Evolutionary conservation across 176 grass and related monocot genomes (phyloP).

Genomic region (Eremochloa ophiuroides): DNA sequence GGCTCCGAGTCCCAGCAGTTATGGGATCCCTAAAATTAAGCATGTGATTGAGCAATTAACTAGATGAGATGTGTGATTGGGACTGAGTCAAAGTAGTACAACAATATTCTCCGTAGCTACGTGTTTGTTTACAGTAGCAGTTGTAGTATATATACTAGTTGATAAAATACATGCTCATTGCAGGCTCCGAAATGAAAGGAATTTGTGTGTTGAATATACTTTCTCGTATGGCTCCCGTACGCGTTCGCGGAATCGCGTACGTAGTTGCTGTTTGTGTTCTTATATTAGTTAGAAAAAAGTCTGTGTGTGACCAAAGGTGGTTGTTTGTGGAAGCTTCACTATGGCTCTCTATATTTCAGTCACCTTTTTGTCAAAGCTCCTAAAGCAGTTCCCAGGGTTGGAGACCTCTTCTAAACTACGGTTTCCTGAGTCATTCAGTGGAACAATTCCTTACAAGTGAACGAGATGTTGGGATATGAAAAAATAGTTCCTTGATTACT

Average conservation of each 20-base stretch:
- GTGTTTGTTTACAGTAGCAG: background rate
- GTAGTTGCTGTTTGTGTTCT: background rate
- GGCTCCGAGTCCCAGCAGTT: background rate
- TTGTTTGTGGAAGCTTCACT: background rate
- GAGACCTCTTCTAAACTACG: too few species aligned
- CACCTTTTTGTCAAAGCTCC: background rate
- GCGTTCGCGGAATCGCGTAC: too few species aligned
- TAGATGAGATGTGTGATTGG: background rate
- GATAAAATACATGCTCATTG: background rate
- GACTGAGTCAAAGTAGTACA: background rate
- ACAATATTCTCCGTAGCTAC: background rate
- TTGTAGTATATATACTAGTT: background rate
- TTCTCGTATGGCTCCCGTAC: background rate
- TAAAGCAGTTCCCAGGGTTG: too few species aligned
- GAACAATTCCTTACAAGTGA: too few species aligned
- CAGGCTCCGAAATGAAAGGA: background rate
- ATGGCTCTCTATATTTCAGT: background rate
- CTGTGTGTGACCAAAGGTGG: background rate
- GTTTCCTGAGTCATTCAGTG: too few species aligned
- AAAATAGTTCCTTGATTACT: too few species aligned
- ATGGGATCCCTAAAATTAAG: background rate
- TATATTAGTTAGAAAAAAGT: background rate
- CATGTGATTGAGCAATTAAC: constrained; percentile 19
- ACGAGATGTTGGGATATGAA: too few species aligned
- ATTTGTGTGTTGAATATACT: background rate